Evolutionary conservation across 768 basidiomycete species (phyloP), one percentile per base, ranked within the genome.

Genomic region (Amanita muscaria): DNA sequence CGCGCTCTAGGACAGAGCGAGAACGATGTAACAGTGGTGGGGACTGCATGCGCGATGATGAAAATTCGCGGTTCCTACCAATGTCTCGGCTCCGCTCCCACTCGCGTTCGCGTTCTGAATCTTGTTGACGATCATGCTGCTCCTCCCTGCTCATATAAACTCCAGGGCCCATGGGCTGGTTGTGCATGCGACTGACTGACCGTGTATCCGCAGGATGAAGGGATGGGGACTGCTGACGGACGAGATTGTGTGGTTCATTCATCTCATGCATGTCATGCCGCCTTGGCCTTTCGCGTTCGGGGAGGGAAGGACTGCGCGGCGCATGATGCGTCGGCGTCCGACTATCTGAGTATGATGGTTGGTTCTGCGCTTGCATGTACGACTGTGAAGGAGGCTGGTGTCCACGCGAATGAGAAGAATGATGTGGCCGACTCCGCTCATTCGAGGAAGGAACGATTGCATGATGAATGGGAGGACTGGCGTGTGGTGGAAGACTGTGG

Each of bases 91-190:
- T 65, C 22, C 61, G 63, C 32, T 70, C 74, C 55, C 73, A 64
- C 23, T 73, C 73, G 19, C 61, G 57, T 40, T 59, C 64, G 36
- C 67, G 61, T 25, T 69, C 67, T 24, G 56, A 55, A 41, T 72
- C 66, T 41, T 65, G 64, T 40, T 68, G 68, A 46, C 67, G 68
- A n/a, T 74, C 72, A 42, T 68, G 66, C 46, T 73, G 65, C 23
- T 77, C 74, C 18, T 77, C 70, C 46, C 73, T 64, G 54, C 70
- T 73, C 37, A 80, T 67, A 52, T 71, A 76, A 19, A 76, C 67
- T 3, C 70, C 79, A 31, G 80, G 79, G 5, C 80, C 81, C 53
- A 80, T 56, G 44, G 80, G 78, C 59, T 83, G 82, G 60, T 68
- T 69, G 58, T 84, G 84, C 37, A 70, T 59, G 53, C 73, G 72